Evolutionary conservation across 2,329 filamentous ascomycete species (phyloP).

Genomic region (Fusarium domesticum): DNA sequence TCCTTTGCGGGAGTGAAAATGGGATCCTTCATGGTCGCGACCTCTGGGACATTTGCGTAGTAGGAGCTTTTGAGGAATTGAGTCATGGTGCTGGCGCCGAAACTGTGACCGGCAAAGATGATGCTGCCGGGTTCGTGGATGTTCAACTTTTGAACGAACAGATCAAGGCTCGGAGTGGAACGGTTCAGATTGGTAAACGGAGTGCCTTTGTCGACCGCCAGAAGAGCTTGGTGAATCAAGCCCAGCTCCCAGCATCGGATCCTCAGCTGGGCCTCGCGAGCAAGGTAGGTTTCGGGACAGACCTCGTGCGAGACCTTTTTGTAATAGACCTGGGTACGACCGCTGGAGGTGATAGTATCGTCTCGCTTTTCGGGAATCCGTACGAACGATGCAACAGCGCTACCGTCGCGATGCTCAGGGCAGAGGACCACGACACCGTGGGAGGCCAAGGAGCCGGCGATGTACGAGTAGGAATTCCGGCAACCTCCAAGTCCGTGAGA

Average conservation of each 20-base stretch:
- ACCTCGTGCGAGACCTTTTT: conserved; percentile 58
- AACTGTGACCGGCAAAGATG: conserved; percentile 76
- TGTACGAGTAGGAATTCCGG: conserved; percentile 80
- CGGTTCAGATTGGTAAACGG: conserved; percentile 52
- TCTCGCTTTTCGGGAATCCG: conserved; percentile 55
- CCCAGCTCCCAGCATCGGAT: conserved; percentile 78
- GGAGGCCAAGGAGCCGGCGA: conserved; percentile 74
- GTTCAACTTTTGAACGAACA: conserved; percentile 61
- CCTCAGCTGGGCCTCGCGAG: conserved; percentile 67
- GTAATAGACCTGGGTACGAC: conserved; percentile 45
- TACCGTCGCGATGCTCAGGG: conserved; percentile 80
- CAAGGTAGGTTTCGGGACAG: conserved; percentile 61
- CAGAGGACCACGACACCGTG: conserved; percentile 79
- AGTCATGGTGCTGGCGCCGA: conserved; percentile 70
- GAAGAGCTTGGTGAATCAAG: conserved; percentile 64
- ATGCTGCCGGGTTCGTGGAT: conserved; percentile 70
- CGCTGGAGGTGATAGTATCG: conserved; percentile 22
- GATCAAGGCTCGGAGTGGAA: conserved; percentile 48
- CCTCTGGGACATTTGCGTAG: conserved; percentile 53
- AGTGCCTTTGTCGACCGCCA: conserved; percentile 60
- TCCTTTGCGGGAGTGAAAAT: conserved; percentile 58
- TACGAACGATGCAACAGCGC: conserved; percentile 70
- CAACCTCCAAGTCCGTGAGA: conserved; percentile 81
- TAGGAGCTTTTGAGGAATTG: conserved; percentile 79
- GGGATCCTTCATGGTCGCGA: conserved; percentile 49